Conservation (phyloP, 2,329 filamentous ascomycete genomes). For the Monosporascus sp. region DNA sequence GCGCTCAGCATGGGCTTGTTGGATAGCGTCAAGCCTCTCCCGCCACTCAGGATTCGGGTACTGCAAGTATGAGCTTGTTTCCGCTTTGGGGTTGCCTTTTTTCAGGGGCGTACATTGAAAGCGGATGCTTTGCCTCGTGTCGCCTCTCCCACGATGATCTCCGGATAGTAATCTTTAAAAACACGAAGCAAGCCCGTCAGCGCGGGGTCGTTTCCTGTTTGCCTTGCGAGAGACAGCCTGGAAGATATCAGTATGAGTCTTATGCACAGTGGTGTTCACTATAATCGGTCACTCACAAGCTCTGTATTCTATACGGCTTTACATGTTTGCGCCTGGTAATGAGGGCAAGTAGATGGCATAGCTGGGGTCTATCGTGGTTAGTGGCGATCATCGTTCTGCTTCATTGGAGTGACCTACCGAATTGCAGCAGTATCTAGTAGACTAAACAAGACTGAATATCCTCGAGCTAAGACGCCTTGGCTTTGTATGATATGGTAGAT, state of each 20-base stretch:
- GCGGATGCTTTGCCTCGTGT: constrained; percentile 55
- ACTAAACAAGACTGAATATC: constrained; percentile 75
- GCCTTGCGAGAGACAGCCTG: constrained; percentile 52
- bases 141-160: constrained; percentile 72
- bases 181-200: constrained; percentile 70
- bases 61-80: constrained; percentile 32
- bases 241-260: constrained; percentile 7
- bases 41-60: constrained; percentile 76
- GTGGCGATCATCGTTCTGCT: constrained; percentile 11
- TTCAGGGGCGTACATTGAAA: constrained; percentile 44
- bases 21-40: constrained; percentile 60
- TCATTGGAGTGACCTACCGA: constrained; percentile 38
- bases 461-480: constrained; percentile 55
- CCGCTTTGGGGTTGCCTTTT: not conserved
- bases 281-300: constrained; percentile 45
- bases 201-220: constrained; percentile 66
- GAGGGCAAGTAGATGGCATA: constrained; percentile 74
- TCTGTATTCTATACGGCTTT: constrained; percentile 75
- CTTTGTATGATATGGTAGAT: constrained; percentile 67
- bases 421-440: constrained; percentile 75
- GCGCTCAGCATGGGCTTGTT: constrained; percentile 49
- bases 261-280: not conserved
- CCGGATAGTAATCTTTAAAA: constrained; percentile 89
- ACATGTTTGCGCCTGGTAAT: constrained; percentile 80
- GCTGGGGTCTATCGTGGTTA: constrained; percentile 37